Evolutionary conservation across 2,329 filamentous ascomycete genomes (phyloP).

Genomic region (Verticillium klebahnii): DNA sequence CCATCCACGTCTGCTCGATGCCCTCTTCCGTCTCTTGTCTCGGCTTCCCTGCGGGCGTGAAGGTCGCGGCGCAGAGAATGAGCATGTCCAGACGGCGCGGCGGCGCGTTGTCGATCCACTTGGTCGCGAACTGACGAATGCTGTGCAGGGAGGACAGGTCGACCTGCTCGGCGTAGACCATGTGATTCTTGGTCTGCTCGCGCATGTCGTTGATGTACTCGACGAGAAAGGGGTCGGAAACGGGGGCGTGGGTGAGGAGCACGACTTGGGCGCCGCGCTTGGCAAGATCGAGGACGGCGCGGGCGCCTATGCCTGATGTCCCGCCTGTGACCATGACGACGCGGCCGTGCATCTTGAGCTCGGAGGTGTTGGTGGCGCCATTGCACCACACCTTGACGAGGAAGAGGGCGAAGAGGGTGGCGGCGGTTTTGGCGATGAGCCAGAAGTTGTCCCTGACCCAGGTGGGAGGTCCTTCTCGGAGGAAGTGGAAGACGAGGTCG

Average conservation of each 20-base stretch:
- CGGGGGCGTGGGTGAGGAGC: conserved; percentile 77
- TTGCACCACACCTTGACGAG: conserved; percentile 69
- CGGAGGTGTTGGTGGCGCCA: conserved; percentile 68
- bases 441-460: conserved; percentile 41
- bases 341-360: conserved; percentile 86
- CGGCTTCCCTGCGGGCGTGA: conserved; percentile 63
- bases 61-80: conserved; percentile 76
- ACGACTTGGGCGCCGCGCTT: conserved; percentile 82
- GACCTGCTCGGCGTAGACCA: conserved; percentile 94
- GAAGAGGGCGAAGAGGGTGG: conserved; percentile 31
- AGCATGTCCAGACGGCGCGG: conserved; percentile 87
- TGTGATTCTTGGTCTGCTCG: conserved; percentile 67
- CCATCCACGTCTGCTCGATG: conserved; percentile 84
- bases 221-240: conserved; percentile 81
- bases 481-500: conserved; percentile 41
- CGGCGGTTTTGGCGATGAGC: conserved; percentile 33
- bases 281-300: conserved; percentile 70
- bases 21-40: conserved; percentile 67
- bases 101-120: conserved; percentile 95
- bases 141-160: conserved; percentile 86
- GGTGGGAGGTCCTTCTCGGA: conserved; percentile 43
- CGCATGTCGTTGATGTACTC: conserved; percentile 92
- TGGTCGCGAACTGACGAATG: conserved; percentile 88
- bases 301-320: conserved; percentile 86
- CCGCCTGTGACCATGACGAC: conserved; percentile 93